Base-by-base conservation (phyloP, 768 basidiomycete species). In the Mycena epipterygia region DNA sequence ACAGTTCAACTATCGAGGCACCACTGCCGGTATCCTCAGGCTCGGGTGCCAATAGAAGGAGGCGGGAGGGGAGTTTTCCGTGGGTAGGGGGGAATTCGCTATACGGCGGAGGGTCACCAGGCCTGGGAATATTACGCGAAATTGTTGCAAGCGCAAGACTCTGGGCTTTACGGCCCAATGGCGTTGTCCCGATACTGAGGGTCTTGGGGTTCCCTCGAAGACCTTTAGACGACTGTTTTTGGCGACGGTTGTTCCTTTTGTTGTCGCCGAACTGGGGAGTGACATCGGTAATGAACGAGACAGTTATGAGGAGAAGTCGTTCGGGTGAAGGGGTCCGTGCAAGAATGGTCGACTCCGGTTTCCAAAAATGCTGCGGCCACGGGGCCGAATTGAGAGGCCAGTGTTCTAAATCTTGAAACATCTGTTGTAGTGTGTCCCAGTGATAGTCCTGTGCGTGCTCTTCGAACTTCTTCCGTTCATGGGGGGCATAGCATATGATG, bases 1-100 rank as follows among this genome's bases (percentile, higher is more conserved):
- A 68, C 25, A 68, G 0, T 49, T 68, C 67, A 41, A 68, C 60
- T 6, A 68, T 57, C 2, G 67, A 68, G n/a, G 60, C 39, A 9
- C 41, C 23, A 12, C 21, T 12, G 49, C 29, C 29, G 6, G 27
- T 51, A 19, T 48, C 41, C 29, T 60, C 52, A 3, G 16, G 19
- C 21, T 23, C 37, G 17, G 49, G 35, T n/a, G 51, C 67, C 23
- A 68, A 42, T 32, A 63, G 16, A 12, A 35, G 14, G 27, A 29
- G 53, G 2, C 55, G 52, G 37, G n/a, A 21, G 16, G 8, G 5
- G 2, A 32, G 25, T 1, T 7, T 17, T 44, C 21, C n/a, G 21
- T 32, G 27, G 1, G 25, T 4, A 13, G 46, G 19, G 35, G 57
- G 37, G 27, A 25, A 29, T 53, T 51, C 21, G 41, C 37, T 53